phyloP scores from a whole-genome alignment of 1,284 basidiomycete genomes.

The Cerrena zonata region DNA sequence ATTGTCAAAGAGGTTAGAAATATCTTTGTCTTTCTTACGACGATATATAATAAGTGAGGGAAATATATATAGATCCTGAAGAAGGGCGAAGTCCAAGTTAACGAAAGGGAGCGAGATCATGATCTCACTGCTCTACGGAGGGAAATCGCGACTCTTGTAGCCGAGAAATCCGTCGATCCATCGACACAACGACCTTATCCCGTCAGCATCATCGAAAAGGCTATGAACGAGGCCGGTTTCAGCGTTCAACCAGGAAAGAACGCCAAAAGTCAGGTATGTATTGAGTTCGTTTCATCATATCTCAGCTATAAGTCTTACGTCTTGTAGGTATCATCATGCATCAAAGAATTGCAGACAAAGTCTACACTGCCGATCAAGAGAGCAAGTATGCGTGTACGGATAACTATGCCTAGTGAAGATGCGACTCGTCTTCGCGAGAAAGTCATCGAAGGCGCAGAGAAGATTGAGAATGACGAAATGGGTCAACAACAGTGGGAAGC shows the following conservation, averaged over 20 bases:
- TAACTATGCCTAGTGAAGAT: constrained; percentile 74
- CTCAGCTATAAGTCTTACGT: not conserved
- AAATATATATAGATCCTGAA: constrained; percentile 67
- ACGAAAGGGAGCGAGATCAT: constrained; percentile 92
- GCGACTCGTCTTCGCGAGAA: constrained; percentile 70
- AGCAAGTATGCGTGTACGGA: constrained; percentile 85
- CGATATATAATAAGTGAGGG: not conserved
- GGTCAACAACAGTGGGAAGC: constrained; percentile 80
- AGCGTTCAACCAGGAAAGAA: constrained; percentile 85
- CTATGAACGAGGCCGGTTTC: constrained; percentile 91
- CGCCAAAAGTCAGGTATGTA: constrained; percentile 81
- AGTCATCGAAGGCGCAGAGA: constrained; percentile 71
- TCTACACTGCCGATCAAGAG: constrained; percentile 86
- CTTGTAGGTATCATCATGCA: constrained; percentile 82
- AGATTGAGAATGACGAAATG: constrained; percentile 80
- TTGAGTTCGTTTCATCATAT: constrained; percentile 1
- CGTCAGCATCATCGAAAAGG: constrained; percentile 96
- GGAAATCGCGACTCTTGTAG: constrained; percentile 91
- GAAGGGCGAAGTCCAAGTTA: constrained; percentile 95
- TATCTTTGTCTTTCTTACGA: constrained; percentile 1
- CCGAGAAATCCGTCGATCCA: constrained; percentile 94
- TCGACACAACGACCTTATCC: constrained; percentile 84
- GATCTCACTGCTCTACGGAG: constrained; percentile 79
- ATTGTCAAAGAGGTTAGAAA: constrained; percentile 82
- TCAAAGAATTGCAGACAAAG: constrained; percentile 76